phyloP scores from a whole-genome alignment of 768 basidiomycete species.

The Omphalotus guepiniiformis region DNA sequence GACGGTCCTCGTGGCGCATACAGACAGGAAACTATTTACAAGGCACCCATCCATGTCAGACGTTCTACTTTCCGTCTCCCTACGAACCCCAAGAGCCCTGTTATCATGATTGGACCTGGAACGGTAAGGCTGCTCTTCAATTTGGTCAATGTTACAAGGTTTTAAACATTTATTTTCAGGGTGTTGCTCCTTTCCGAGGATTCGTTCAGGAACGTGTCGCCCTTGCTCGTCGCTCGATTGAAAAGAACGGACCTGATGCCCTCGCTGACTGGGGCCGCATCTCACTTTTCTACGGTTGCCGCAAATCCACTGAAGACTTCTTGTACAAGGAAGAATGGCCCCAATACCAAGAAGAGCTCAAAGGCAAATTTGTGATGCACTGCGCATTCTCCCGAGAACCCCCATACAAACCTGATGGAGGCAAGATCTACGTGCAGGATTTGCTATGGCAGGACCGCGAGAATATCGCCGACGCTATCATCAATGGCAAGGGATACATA shows the following conservation, averaged over 20 bases:
- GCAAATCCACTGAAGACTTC: slow-evolving; percentile 84
- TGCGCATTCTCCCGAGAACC: slow-evolving; percentile 87
- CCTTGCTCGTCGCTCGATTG: slow-evolving; percentile 88
- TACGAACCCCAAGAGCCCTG: slow-evolving; percentile 96
- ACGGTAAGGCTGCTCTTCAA: slow-evolving; percentile 58
- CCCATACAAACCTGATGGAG: slow-evolving; percentile 81
- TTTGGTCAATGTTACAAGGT: slow-evolving; percentile 9
- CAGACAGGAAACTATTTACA: slow-evolving; percentile 64
- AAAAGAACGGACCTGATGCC: slow-evolving; percentile 92
- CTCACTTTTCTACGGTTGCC: slow-evolving; percentile 95
- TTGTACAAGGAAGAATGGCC: slow-evolving; percentile 97
- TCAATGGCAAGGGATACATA: slow-evolving; percentile 94
- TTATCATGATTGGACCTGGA: slow-evolving; percentile 99
- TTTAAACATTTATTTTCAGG: slow-evolving; percentile 41
- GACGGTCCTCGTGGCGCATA: slow-evolving; percentile 90
- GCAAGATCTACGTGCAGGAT: slow-evolving; percentile 99
- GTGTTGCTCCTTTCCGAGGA: slow-evolving; percentile 98
- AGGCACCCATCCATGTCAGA: slow-evolving; percentile 90
- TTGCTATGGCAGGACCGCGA: slow-evolving; percentile 85
- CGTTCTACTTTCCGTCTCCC: slow-evolving; percentile 96
- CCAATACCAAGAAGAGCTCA: slow-evolving; percentile 76
- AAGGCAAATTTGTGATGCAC: slow-evolving; percentile 88
- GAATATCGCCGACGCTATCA: slow-evolving; percentile 80
- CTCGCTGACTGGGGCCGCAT: slow-evolving; percentile 95
- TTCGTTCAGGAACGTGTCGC: slow-evolving; percentile 98